A percentile compares a stretch with the other conserved stretches of the same genome.
Conservation (phyloP, 805 yeast genomes). For the Zygoascus bituminiphila region DNA sequence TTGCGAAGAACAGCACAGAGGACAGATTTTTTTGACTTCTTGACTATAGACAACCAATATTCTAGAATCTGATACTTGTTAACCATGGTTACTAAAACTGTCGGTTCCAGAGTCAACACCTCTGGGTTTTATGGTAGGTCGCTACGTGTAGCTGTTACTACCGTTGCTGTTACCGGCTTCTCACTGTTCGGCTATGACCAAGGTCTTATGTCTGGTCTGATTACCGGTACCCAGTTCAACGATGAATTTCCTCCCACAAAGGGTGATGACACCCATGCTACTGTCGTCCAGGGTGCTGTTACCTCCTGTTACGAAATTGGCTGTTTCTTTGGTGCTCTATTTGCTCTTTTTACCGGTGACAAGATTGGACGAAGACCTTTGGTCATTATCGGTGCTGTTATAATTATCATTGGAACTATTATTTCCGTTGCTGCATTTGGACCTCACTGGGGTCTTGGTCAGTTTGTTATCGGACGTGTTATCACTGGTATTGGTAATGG, state of each 20-base stretch:
- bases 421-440: conserved; percentile 42
- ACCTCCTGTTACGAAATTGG: conserved; percentile 54
- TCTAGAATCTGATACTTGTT: no score
- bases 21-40: no score
- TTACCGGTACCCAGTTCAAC: conserved; percentile 53
- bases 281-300: conserved; percentile 52
- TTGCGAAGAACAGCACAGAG: no score
- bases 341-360: conserved; percentile 56
- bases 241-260: conserved; percentile 51
- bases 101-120: conserved; percentile 35
- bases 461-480: conserved; percentile 67
- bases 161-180: conserved; percentile 57
- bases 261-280: conserved; percentile 38
- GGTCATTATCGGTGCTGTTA: conserved; percentile 45
- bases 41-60: no score
- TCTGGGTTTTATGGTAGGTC: conserved; percentile 49
- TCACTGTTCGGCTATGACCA: conserved; percentile 72
- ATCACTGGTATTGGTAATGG: conserved; percentile 73
- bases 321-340: conserved; percentile 64
- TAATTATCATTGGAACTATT: conserved; percentile 54
- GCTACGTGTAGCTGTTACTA: conserved; percentile 42
- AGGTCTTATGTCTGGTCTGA: conserved; percentile 49
- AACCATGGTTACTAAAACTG: neutral
- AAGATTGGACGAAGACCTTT: conserved; percentile 56
- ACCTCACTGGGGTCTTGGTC: conserved; percentile 41